phyloP scores from a whole-genome alignment of 1,284 basidiomycete genomes.

The Cutaneotrichosporon daszewskae region DNA sequence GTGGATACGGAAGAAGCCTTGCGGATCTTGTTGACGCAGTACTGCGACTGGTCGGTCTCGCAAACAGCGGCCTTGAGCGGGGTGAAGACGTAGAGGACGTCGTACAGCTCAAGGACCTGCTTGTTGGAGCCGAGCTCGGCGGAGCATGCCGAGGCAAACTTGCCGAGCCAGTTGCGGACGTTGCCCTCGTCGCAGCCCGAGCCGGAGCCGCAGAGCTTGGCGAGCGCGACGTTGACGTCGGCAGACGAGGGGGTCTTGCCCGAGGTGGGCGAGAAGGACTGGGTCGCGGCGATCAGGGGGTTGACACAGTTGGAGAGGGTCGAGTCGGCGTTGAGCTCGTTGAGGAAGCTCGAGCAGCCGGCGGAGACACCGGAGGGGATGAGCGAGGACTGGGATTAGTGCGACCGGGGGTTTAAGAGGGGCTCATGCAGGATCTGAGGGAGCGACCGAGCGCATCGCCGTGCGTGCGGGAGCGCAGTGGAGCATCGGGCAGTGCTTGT shows the following conservation, averaged over 20 bases:
- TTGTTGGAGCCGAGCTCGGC: slow-evolving; percentile 56
- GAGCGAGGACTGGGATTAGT: slow-evolving; percentile 22
- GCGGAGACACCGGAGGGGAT: slow-evolving; percentile 57
- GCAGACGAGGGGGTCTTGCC: slow-evolving; percentile 53
- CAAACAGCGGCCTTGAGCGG: slow-evolving; percentile 67
- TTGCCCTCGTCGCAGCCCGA: slow-evolving; percentile 56
- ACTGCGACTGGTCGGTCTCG: slow-evolving; percentile 63
- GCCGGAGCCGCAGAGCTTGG: slow-evolving; percentile 56
- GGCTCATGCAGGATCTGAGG: no score
- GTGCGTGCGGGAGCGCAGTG: no score
- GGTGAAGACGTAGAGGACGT: slow-evolving; percentile 64
- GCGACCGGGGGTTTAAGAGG: no score
- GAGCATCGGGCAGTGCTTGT: no score
- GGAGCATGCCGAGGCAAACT: slow-evolving; percentile 65
- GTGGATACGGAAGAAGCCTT: slow-evolving; percentile 15
- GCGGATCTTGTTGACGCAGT: slow-evolving; percentile 56
- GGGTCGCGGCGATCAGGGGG: slow-evolving; percentile 60
- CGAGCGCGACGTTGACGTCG: slow-evolving; percentile 56
- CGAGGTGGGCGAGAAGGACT: slow-evolving; percentile 55
- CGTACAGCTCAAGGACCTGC: slow-evolving; percentile 62
- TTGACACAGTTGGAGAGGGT: slow-evolving; percentile 58
- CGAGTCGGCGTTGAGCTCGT: slow-evolving; percentile 58
- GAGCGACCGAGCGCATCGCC: no score
- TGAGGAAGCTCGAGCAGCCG: slow-evolving; percentile 60
- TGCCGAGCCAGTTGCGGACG: slow-evolving; percentile 59